Percentiles rank a stretch among this genome's conserved stretches.
phyloP scores from a whole-genome alignment of 805 yeast genomes.

The Lipomyces yamadae region DNA sequence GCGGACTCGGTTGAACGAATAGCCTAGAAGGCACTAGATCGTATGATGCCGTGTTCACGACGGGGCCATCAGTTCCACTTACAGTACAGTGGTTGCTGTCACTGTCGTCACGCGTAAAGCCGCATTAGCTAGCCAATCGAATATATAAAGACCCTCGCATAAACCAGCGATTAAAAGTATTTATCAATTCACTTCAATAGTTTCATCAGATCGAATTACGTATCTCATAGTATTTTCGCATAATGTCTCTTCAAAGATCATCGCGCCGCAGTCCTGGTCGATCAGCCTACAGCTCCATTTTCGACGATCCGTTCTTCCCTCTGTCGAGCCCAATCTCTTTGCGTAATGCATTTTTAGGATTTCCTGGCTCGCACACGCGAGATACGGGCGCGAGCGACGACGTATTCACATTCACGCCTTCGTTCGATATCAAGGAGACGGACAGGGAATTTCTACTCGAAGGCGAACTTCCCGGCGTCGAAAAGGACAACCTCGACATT shows the following conservation, averaged over 20 bases:
- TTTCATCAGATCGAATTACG: neutral
- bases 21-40: neutral
- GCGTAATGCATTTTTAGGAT: slow-evolving; percentile 1
- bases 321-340: slow-evolving; percentile 6
- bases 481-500: slow-evolving; percentile 28
- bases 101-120: no score
- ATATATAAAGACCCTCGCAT: neutral
- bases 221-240: neutral
- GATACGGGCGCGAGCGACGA: neutral
- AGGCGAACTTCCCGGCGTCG: slow-evolving; percentile 38
- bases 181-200: neutral
- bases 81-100: no score
- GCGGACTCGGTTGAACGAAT: neutral
- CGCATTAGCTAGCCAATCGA: neutral
- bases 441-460: slow-evolving; percentile 31
- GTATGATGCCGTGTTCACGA: neutral
- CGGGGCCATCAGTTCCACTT: no score
- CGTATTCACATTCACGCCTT: slow-evolving; percentile 23
- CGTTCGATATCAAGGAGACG: slow-evolving; percentile 36
- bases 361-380: neutral
- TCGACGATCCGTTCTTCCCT: slow-evolving; percentile 19
- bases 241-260: neutral
- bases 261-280: neutral
- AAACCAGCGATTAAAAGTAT: neutral
- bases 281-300: neutral